A percentile compares a stretch with the other conserved stretches of the same genome.
Conservation (phyloP, 208 protist species). For the Naegleria gruberi region DNA sequence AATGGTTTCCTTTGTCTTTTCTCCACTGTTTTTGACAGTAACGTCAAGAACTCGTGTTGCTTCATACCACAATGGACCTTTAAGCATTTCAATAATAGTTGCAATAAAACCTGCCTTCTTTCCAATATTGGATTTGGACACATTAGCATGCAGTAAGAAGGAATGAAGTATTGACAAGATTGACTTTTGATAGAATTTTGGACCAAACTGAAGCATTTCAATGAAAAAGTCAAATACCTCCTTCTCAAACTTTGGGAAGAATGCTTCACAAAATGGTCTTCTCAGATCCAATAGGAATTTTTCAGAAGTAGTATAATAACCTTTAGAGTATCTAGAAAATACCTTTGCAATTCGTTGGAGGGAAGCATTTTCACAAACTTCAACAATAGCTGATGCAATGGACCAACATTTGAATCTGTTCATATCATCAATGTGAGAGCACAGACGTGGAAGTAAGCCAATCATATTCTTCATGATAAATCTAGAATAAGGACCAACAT, state of each 20-base stretch:
- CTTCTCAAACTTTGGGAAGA: conserved; percentile 6
- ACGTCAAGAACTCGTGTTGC: conserved; percentile 3
- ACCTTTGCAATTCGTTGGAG: neutral
- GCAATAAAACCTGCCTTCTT: neutral
- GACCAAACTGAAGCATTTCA: neutral
- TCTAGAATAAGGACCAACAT: neutral
- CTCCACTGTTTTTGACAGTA: neutral
- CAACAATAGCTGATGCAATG: neutral
- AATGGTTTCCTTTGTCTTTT: neutral
- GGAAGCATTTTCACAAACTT: neutral
- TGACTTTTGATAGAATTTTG: neutral
- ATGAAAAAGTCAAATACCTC: neutral
- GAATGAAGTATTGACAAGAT: neutral
- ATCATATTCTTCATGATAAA: conserved; percentile 18
- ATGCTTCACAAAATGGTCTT: conserved; percentile 2
- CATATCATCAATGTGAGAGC: neutral
- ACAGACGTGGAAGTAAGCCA: neutral
- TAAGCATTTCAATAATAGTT: neutral
- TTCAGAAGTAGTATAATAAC: neutral
- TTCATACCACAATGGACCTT: neutral
- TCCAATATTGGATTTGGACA: neutral
- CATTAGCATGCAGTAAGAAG: neutral
- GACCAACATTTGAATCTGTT: neutral
- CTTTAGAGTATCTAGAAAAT: conserved; percentile 4
- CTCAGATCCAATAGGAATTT: conserved; percentile 14